phyloP scores from a whole-genome alignment of 495 filamentous ascomycete genomes.

The Penicillium herquei region DNA sequence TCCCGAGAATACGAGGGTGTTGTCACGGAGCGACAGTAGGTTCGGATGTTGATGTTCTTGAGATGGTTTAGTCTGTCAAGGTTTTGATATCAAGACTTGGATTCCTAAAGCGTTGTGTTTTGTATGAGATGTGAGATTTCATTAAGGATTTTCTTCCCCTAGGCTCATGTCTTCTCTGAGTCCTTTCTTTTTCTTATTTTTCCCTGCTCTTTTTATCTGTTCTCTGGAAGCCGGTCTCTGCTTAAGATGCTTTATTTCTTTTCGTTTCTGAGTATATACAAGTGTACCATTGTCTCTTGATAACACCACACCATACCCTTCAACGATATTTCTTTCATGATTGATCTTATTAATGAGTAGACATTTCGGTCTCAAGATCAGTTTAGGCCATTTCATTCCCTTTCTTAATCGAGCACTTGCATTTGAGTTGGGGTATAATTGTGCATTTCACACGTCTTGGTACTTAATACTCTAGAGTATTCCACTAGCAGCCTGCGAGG shows the following conservation, averaged over 20 bases:
- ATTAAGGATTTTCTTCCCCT: neutral
- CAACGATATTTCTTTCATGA: constrained; percentile 10
- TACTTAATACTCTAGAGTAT: too few species aligned
- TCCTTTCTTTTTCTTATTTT: neutral
- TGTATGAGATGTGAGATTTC: constrained; percentile 2
- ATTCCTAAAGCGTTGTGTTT: neutral
- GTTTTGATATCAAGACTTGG: neutral
- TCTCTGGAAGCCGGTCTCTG: constrained; percentile 22
- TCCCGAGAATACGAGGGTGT: constrained; percentile 92
- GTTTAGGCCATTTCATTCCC: too few species aligned
- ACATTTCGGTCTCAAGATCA: neutral
- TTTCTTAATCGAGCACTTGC: too few species aligned
- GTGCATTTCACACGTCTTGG: too few species aligned
- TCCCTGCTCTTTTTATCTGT: constrained; percentile 2
- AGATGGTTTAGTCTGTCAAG: neutral
- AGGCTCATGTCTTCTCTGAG: neutral
- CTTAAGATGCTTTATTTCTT: constrained; percentile 11
- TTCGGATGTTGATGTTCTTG: neutral
- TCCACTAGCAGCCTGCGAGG: too few species aligned
- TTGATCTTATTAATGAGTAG: neutral
- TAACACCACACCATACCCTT: constrained; percentile 27
- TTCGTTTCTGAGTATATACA: constrained; percentile 32
- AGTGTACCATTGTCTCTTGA: constrained; percentile 32
- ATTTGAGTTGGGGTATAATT: too few species aligned
- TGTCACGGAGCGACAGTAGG: constrained; percentile 63